These are phyloP conservation scores for Canariomyces notabilis DNA, from an alignment of 2,329 filamentous ascomycete genomes.

Conservation along the genomic window DNA sequence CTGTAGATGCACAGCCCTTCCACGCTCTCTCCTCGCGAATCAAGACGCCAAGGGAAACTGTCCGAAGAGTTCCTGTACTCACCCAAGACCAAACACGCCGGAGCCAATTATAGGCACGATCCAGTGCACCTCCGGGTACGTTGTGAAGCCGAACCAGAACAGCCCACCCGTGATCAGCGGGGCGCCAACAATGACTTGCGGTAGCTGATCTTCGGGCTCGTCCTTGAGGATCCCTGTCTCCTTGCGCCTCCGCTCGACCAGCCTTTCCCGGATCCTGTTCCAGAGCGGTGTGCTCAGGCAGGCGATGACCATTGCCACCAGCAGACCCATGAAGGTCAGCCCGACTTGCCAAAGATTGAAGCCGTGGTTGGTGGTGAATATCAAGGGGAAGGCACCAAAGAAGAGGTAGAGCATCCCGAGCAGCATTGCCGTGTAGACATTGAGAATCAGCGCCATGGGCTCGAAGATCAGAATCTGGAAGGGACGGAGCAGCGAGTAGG, in stretches of 20 bases:
- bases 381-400: constrained; percentile 79
- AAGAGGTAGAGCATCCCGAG: constrained; percentile 86
- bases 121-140: constrained; percentile 69
- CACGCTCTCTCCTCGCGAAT: not conserved
- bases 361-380: constrained; percentile 69
- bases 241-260: constrained; percentile 50
- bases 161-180: constrained; percentile 73
- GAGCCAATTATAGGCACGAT: constrained; percentile 71
- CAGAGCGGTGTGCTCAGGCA: constrained; percentile 62
- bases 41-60: not conserved
- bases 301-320: constrained; percentile 63
- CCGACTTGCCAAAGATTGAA: constrained; percentile 77
- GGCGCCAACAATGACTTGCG: constrained; percentile 68
- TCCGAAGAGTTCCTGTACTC: constrained; percentile 33
- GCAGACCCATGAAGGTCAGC: constrained; percentile 69
- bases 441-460: constrained; percentile 80
- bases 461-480: constrained; percentile 76
- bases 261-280: constrained; percentile 52
- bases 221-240: constrained; percentile 53
- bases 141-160: constrained; percentile 87
- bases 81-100: constrained; percentile 65
- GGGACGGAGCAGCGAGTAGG: constrained; percentile 58
- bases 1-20: not conserved
- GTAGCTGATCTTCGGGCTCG: constrained; percentile 84
- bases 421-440: constrained; percentile 77